These are phyloP conservation scores for Aspergillus cavernicola DNA, from an alignment of 495 filamentous ascomycete genomes.

Conservation along the genomic window DNA sequence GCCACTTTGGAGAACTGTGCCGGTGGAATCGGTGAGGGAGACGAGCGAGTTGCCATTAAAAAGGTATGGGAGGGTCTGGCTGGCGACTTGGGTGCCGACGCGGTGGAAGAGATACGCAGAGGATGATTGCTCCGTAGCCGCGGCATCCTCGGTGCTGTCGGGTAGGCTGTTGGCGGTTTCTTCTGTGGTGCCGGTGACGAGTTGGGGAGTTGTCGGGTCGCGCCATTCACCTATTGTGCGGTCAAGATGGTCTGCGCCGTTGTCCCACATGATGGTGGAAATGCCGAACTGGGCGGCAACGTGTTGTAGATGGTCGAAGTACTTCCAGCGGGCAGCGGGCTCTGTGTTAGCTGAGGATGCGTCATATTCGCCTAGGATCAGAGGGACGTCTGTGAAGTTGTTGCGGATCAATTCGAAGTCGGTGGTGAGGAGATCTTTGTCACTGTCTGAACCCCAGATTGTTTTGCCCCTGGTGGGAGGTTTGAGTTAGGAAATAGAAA, in stretches of 20 bases:
- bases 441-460: slow-evolving; percentile 54
- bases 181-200: slow-evolving; percentile 41
- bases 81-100: slow-evolving; percentile 40
- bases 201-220: slow-evolving; percentile 45
- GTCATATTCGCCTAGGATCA: slow-evolving; percentile 59
- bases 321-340: slow-evolving; percentile 55
- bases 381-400: slow-evolving; percentile 52
- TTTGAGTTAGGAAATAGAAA: too few relatives aligned
- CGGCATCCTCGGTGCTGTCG: slow-evolving; percentile 48
- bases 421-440: slow-evolving; percentile 46
- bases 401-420: slow-evolving; percentile 49
- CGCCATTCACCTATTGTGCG: slow-evolving; percentile 44
- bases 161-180: slow-evolving; percentile 49
- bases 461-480: slow-evolving; percentile 51
- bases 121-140: slow-evolving; percentile 40
- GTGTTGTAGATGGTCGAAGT: slow-evolving; percentile 51
- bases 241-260: slow-evolving; percentile 42
- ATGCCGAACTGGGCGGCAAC: slow-evolving; percentile 44
- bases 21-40: slow-evolving; percentile 38
- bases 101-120: slow-evolving; percentile 56
- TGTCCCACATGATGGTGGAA: slow-evolving; percentile 55
- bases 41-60: slow-evolving; percentile 54
- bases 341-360: slow-evolving; percentile 47
- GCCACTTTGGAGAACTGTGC: slow-evolving; percentile 25
- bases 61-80: slow-evolving; percentile 41